Base-by-base conservation (phyloP, 441 rosid genomes). In the Pelargonium cotyledonis region DNA sequence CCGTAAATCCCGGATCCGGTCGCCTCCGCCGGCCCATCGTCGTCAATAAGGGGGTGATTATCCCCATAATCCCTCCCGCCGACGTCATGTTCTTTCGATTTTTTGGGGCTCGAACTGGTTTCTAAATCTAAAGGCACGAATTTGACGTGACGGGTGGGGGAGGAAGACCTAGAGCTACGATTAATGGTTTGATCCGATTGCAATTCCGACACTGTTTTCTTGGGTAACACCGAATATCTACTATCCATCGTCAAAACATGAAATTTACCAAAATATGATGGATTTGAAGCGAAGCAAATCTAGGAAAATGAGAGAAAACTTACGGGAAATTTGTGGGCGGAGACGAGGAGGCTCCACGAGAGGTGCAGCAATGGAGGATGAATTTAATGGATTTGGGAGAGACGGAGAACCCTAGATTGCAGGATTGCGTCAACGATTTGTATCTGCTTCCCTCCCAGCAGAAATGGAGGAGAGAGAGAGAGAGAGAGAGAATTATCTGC, bases 1-100 rank as follows among this genome's bases (percentile, higher is more conserved):
- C 99, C 97, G 51, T 79, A 74, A 63, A 89, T 46, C 6, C 89
- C 90, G 72, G 96, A 86, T 64, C 87, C 91, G 79, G 55, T 72
- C 26, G 31, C 3, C 14, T 58, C 63, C 26, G 63, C 14, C 63
- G 31, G 29, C 12, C 63, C 63, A 8, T 78, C 80, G 12, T 68
- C 80, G 15, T 19, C 31, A 64, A 72, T 76, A 53, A 80, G 81
- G 5, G 85, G 71, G 11, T 72, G 81, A 49, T 80, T 79, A 65
- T 81, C 83, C 65, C 83, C 88, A 68, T 80, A 67, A 75, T 78
- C 89, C 14, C 66, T 68, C 70, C 77, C 82, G 43, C 71, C 83
- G 16, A 19, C 80, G 8, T 44, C 79, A 46, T 67, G 63, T 71
- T 64, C 74, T 68, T 76, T 75, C 38, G 47, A 68, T 66, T 51